Base-by-base conservation (phyloP, 192 early-diverging fungal genomes). In the Backusella morwellensis region DNA sequence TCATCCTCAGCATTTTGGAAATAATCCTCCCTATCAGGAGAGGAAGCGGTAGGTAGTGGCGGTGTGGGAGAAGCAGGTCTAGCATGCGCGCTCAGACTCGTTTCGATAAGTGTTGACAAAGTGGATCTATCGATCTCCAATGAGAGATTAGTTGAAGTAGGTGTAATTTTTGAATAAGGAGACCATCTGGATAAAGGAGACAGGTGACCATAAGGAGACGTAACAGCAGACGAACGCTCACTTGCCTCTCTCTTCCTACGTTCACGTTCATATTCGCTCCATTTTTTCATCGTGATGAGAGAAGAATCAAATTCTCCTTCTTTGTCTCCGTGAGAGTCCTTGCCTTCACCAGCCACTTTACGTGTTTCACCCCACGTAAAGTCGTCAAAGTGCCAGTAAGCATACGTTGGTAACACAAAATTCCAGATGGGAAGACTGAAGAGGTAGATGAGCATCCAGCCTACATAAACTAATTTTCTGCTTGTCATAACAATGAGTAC, bases 381-480 rank as follows among this genome's bases (percentile, higher is more conserved):
- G 54, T 95, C 93, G 73, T 95, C 94, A 86, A 95, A 94, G 81
- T 95, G 91, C 94, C 94, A 95, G 85, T 91, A 95, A 17, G 94
- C 90, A 34, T 93, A 94, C 0, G 86, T 83, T 0, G 94, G 94
- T 26, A 95, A 80, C 5, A 95, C 82, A 76, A 95, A 92, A 77
- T 93, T 93, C 92, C 92, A 95, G 19, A 95, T 82, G 7, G 93
- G 93, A 59, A 94, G 82, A 38, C 92, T 81, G 63, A 88, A 66
- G 66, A 84, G 50, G 36, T 84, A 84, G 17, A 84, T 75, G 35
- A 81, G 23, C 73, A 82, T 72, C 97, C 97, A 98, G 12, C 90
- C 88, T 21, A 97, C 86, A 81, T 97, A 98, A 15, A 94, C 86
- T 70, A 94, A 76, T 73, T 93, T 93, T 76, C 91, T 89, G 38